Evolutionary conservation across 441 rosid genomes (phyloP).

Genomic region (Syzygium syzygioides): DNA sequence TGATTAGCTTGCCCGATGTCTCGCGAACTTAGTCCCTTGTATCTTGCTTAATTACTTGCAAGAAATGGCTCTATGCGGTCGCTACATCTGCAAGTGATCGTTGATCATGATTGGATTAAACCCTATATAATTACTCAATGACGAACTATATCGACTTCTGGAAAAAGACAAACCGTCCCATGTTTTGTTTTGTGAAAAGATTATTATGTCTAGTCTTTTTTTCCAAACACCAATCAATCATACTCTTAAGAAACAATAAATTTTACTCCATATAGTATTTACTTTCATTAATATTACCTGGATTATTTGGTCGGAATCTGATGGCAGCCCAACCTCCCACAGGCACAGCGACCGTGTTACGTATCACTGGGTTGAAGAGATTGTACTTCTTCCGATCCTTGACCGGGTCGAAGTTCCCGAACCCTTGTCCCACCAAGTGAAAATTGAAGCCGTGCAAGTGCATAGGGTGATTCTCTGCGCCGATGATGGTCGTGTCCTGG

Average conservation of each 20-base stretch:
- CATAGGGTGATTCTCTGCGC: slow-evolving; percentile 75
- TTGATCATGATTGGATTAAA: not conserved
- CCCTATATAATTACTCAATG: not conserved
- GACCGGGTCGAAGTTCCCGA: slow-evolving; percentile 58
- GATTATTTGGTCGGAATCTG: slow-evolving; percentile 74
- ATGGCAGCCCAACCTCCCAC: slow-evolving; percentile 89
- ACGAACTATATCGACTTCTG: not conserved
- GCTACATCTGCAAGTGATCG: not conserved
- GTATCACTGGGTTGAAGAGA: slow-evolving; percentile 45
- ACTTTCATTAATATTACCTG: slow-evolving; percentile 32
- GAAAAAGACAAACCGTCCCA: not conserved
- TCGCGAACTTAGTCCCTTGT: not conserved
- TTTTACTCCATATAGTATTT: not conserved
- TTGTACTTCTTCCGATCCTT: slow-evolving; percentile 46
- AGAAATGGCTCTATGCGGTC: not conserved
- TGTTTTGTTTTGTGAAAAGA: not conserved
- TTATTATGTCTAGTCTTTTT: not conserved
- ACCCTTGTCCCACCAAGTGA: slow-evolving; percentile 79
- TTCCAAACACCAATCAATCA: not conserved
- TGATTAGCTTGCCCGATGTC: not conserved
- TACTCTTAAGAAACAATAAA: not conserved
- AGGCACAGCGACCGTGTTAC: slow-evolving; percentile 75
- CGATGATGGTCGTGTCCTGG: slow-evolving; percentile 63
- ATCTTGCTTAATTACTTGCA: not conserved
- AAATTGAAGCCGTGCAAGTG: slow-evolving; percentile 82